Evolutionary conservation across 2,329 filamentous ascomycete genomes (phyloP).

Genomic region (Nannizziopsis barbatae): DNA sequence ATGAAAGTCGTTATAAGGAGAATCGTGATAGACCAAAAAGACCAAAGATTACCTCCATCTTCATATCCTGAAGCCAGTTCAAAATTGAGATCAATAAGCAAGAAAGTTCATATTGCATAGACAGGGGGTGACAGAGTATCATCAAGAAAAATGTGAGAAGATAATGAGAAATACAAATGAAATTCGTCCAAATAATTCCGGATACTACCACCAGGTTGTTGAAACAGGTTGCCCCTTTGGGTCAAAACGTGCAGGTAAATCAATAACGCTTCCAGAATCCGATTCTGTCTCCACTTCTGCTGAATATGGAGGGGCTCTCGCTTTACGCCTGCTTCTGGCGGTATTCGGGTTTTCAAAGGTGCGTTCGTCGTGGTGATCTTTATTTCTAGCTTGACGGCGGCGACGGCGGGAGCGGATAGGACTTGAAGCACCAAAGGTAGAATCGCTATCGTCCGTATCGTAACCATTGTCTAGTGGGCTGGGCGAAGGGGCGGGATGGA

Average conservation of each 20-base stretch:
- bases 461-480: conserved; percentile 23
- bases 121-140: too few relatives aligned
- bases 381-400: not conserved
- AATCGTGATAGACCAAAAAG: too few relatives aligned
- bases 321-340: not conserved
- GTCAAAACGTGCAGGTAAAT: conserved; percentile 28
- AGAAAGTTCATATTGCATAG: too few relatives aligned
- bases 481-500: conserved; percentile 7
- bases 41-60: too few relatives aligned
- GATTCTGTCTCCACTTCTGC: conserved; percentile 1
- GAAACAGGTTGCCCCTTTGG: conserved; percentile 18
- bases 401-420: conserved; percentile 14
- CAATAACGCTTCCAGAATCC: conserved; percentile 25
- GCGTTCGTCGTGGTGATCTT: not conserved
- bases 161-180: not conserved
- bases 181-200: not conserved
- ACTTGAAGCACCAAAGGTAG: conserved; percentile 23
- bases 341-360: not conserved
- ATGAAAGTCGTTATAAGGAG: too few relatives aligned
- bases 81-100: too few relatives aligned
- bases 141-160: not conserved
- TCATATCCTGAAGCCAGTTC: too few relatives aligned
- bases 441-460: conserved; percentile 35
- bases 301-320: not conserved
- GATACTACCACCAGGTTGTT: conserved; percentile 7